A percentile compares a stretch with the other conserved stretches of the same genome.
These are phyloP conservation scores for Lojkania enalia DNA, from an alignment of 2,329 filamentous ascomycete genomes.

Conservation along the genomic window DNA sequence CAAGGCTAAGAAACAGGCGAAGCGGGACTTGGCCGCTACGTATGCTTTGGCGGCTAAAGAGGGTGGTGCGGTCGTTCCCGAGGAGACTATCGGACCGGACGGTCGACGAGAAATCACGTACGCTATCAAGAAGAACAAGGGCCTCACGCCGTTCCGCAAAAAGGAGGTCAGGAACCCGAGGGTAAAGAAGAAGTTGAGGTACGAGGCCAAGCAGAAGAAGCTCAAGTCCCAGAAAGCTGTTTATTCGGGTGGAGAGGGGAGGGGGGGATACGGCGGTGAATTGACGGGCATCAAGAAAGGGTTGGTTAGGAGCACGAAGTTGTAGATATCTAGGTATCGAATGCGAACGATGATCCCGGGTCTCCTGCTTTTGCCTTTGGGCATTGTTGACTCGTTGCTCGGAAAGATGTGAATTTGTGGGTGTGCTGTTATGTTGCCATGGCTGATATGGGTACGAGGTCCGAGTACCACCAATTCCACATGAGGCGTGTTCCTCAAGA, in stretches of 20 bases:
- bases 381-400: no score
- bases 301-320: slow-evolving; percentile 88
- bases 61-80: slow-evolving; percentile 65
- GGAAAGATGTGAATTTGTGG: no score
- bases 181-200: slow-evolving; percentile 98
- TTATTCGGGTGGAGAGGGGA: slow-evolving; percentile 83
- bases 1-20: slow-evolving; percentile 70
- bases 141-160: slow-evolving; percentile 82
- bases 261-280: slow-evolving; percentile 87
- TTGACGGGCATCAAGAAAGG: slow-evolving; percentile 93
- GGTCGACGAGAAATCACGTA: slow-evolving; percentile 93
- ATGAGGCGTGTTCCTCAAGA: no score
- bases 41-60: slow-evolving; percentile 58
- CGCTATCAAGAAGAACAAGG: slow-evolving; percentile 97
- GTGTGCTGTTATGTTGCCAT: no score
- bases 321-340: slow-evolving; percentile 62
- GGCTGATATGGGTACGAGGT: no score
- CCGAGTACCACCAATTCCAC: no score
- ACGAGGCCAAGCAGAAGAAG: slow-evolving; percentile 97
- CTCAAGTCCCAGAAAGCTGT: slow-evolving; percentile 80
- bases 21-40: slow-evolving; percentile 67
- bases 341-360: not conserved
- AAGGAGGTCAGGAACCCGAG: slow-evolving; percentile 94
- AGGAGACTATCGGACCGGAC: slow-evolving; percentile 73
- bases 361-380: not conserved